Conservation (phyloP, 345 rosid species). For the Stellera chamaejasme region DNA sequence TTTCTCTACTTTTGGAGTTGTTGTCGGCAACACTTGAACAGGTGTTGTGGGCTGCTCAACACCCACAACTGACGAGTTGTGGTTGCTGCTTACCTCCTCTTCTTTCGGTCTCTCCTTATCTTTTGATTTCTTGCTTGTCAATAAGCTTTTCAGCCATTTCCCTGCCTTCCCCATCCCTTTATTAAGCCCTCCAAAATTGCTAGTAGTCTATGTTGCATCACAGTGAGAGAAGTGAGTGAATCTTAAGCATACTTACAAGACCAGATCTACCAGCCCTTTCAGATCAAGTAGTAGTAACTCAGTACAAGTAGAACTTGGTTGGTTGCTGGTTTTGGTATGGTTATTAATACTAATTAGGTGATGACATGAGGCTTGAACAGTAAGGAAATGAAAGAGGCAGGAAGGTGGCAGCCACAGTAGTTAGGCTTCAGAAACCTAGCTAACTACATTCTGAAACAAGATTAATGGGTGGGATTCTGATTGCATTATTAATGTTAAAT, state of each 20-base stretch:
- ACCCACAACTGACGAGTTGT: conserved; percentile 12
- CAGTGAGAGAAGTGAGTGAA: conserved; percentile 16
- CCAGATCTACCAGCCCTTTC: conserved; percentile 7
- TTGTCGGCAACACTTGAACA: conserved; percentile 28
- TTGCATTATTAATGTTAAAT: too few species aligned
- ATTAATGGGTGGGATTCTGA: too few species aligned
- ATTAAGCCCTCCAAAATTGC: conserved; percentile 11
- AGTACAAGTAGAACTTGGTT: too few species aligned
- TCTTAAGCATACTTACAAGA: conserved; percentile 11
- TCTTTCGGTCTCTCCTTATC: conserved; percentile 37
- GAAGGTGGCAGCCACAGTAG: too few species aligned
- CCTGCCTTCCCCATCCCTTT: conserved; percentile 71
- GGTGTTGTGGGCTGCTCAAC: conserved; percentile 42
- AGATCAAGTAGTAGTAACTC: conserved; percentile 1
- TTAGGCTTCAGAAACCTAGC: too few species aligned
- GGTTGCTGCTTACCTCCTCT: conserved; percentile 9
- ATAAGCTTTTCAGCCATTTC: conserved; percentile 68
- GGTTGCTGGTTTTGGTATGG: too few species aligned
- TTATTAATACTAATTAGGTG: too few species aligned
- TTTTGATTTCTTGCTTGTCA: conserved; percentile 50
- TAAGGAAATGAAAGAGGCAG: too few species aligned
- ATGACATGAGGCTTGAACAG: too few species aligned
- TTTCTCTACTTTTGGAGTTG: conserved; percentile 55
- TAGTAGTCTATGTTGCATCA: conserved; percentile 12
- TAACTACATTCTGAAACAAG: too few species aligned